phyloP scores from a whole-genome alignment of 208 protist species.

The Crithidia fasciculata region DNA sequence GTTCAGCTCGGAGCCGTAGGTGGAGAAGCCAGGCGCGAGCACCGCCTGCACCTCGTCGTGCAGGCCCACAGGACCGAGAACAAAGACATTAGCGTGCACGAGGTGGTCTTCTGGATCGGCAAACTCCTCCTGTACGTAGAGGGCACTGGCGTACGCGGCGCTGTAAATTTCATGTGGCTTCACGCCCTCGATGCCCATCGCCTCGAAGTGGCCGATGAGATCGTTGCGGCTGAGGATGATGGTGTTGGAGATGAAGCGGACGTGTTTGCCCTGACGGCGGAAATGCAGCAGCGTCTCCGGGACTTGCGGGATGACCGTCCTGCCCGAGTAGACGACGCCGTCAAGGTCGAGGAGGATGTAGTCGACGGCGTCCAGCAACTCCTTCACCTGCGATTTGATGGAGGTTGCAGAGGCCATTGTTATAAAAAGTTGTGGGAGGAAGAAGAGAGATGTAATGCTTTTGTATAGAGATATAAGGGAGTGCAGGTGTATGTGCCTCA shows the following conservation, averaged over 20 bases:
- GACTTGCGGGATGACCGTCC: constrained; percentile 38
- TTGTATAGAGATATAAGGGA: not conserved
- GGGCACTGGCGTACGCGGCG: constrained; percentile 60
- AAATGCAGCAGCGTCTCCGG: constrained; percentile 57
- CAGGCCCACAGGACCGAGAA: constrained; percentile 39
- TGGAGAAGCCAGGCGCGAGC: constrained; percentile 58
- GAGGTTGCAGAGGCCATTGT: not conserved
- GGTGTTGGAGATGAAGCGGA: constrained; percentile 79
- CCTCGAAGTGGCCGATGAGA: constrained; percentile 28
- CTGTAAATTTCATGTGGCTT: constrained; percentile 52
- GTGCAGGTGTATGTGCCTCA: not conserved
- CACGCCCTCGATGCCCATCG: constrained; percentile 46
- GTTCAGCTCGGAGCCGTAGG: constrained; percentile 65
- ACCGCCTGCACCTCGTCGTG: constrained; percentile 60
- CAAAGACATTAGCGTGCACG: constrained; percentile 64
- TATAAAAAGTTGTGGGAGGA: not conserved
- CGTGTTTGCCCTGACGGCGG: constrained; percentile 36
- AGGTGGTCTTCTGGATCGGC: constrained; percentile 11
- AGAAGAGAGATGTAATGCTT: not conserved
- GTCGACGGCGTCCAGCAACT: constrained; percentile 24
- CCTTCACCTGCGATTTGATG: constrained; percentile 7
- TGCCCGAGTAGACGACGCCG: constrained; percentile 66
- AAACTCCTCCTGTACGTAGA: constrained; percentile 47
- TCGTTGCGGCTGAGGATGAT: constrained; percentile 45
- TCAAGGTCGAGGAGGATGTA: constrained; percentile 77